Conservation (phyloP, 225 moss, liverwort and hornwort species). For the Thuidium tamariscinum region DNA sequence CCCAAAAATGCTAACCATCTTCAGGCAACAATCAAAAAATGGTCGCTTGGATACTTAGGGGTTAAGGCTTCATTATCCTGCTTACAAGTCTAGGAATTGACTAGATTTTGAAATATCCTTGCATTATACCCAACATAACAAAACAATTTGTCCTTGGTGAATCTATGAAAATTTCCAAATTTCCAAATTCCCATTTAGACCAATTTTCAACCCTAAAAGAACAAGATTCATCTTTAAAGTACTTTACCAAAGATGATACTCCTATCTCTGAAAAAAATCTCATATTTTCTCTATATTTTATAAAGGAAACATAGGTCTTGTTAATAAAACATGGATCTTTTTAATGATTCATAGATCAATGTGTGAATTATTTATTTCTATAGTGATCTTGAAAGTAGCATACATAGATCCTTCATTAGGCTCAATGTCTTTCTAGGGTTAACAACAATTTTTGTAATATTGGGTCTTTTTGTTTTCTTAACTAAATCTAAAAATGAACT, state of each 20-base stretch:
- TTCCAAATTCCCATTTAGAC: neutral
- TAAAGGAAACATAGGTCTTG: fast-evolving
- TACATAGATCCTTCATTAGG: fast-evolving
- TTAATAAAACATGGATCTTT: too few relatives aligned
- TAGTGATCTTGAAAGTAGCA: neutral
- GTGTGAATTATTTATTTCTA: neutral
- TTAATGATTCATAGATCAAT: too few relatives aligned
- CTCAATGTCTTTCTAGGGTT: neutral
- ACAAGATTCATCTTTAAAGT: fast-evolving
- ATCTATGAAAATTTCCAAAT: too few relatives aligned
- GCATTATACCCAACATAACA: neutral
- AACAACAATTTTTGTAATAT: too few relatives aligned
- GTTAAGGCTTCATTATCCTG: neutral
- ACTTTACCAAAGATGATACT: neutral
- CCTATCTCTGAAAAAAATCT: too few relatives aligned
- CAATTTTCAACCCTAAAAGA: fast-evolving
- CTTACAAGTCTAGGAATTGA: neutral
- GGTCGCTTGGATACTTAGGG: too few relatives aligned
- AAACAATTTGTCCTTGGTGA: neutral
- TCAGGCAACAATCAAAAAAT: too few relatives aligned
- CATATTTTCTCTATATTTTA: too few relatives aligned
- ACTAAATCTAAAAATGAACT: neutral
- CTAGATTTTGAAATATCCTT: neutral
- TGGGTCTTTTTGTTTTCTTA: neutral
- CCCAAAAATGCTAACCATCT: too few relatives aligned